These are phyloP conservation scores for Histomonas meleagridis DNA, from an alignment of 208 protist genomes.

Conservation along the genomic window DNA sequence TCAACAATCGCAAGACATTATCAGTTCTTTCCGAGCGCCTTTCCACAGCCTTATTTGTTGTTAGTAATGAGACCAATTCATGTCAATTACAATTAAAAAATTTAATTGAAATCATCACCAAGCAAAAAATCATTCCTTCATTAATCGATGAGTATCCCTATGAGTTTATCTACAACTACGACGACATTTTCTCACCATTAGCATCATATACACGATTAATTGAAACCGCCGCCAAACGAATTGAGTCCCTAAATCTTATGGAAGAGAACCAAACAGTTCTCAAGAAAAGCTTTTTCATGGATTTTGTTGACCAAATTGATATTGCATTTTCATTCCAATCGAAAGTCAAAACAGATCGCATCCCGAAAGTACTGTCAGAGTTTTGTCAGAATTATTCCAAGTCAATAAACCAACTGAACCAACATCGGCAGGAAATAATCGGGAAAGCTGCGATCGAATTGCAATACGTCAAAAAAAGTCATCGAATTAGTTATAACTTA, in stretches of 20 bases:
- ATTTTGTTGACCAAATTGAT: background rate
- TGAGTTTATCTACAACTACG: background rate
- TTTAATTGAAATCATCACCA: background rate
- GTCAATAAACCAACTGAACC: background rate
- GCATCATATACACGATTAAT: background rate
- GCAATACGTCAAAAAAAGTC: background rate
- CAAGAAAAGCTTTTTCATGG: background rate
- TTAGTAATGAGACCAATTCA: background rate
- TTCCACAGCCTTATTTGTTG: background rate
- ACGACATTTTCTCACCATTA: background rate
- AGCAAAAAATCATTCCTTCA: background rate
- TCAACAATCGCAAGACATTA: background rate
- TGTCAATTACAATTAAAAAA: background rate
- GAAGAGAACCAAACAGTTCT: background rate
- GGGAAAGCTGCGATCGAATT: background rate
- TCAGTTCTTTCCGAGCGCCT: background rate
- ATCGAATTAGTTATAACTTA: slow-evolving; percentile 1
- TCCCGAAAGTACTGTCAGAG: background rate
- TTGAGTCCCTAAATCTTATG: background rate
- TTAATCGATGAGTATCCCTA: background rate
- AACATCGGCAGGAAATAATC: background rate
- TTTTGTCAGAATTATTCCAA: background rate
- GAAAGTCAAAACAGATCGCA: background rate
- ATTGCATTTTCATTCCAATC: background rate
- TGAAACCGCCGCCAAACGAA: background rate